Base-by-base conservation (phyloP, 164 flowering plant species). In the Tinospora cordifolia region DNA sequence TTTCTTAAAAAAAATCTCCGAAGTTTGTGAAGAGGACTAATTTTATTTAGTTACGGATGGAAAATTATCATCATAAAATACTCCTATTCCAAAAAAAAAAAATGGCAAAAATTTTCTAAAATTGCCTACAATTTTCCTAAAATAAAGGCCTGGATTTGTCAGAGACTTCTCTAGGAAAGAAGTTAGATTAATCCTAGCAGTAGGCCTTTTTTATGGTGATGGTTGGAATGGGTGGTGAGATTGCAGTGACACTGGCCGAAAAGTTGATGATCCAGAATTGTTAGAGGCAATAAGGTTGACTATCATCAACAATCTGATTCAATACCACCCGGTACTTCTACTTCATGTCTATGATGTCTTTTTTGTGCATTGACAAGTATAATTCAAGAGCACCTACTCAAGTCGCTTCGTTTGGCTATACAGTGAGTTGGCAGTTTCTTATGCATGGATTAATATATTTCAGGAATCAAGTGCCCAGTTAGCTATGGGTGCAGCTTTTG, bases 221-320 rank as follows among this genome's bases (percentile, higher is more conserved):
- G 30, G 47, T 38, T 54, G 54, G 21, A 67, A 38, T 58, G 67
- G 65, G 38, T 68, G 63, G 65, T 39, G 49, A 36, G 62, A 8
- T 65, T 84, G 76, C 85, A 91, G 99, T 70, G 86, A 83, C 70
- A 88, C 94, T 70, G 99, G 99, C 9, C 82, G 99, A 72, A 95
- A 92, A 77, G 84, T 95, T 67, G 99, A 90, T 57, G 88, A 91
- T 34, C 97, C 98, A 0, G 99, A 95, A 81, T 78, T 92, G 84
- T 88, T 95, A 30, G 99, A 95, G 82, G 89, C 94, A 66, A 92
- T 95, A 80, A 94, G 99, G 57, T 82, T 92, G 85, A 92, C 98
- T 36, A 84, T 95, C 69, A 92, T 95, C 75, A 92, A 88, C 86
- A 95, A 95, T 77, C 63, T 95, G 75, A 83, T 95, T 17, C 65